Base-by-base conservation (phyloP, 2,329 filamentous ascomycete species). In the Xenosphaeropsis pyriputrescens region DNA sequence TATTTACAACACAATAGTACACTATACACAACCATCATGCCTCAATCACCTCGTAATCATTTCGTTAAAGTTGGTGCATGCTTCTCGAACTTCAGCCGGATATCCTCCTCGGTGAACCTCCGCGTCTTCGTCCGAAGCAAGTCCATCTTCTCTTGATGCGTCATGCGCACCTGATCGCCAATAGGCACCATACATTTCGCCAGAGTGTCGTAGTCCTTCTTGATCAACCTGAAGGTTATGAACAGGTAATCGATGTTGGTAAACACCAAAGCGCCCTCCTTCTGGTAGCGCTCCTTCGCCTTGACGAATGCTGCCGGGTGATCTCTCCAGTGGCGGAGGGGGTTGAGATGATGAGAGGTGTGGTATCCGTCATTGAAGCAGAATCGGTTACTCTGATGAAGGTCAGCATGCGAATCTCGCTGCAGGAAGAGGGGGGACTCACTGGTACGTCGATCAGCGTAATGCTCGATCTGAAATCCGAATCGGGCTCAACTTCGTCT, bases 281-380 rank as follows among this genome's bases (percentile, higher is more conserved):
- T 57, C 0, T 71, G 65, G 49, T 88, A 89, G 2, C 66, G 68
- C 17, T 70, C 59, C 57, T 85, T 85, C 34, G 75, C 70, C 47
- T 75, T 67, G 2, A 88, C 61, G 57, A 89, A 85, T 6, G 80
- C 72, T 11, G 75, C 64, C 0, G 83, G 83, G 48, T 88, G 83
- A 15, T 88, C 79, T 40, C 83, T 75, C 83, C 83, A 89, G 60
- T 88, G 84, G 2, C 83, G 73, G 18, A 72, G 67, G 0, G 80
- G 82, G 57, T 86, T 85, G 37, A 86, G 70, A 49, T 86, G 82
- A 52, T 86, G 83, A 14, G 79, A 84, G 6, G 80, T 86, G 57
- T 86, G 81, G 56, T 85, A 86, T 45, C 82, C 82, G 49, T 86
- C 82, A 48, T 88, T 86, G 67, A 79, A 86, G 60, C 79, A 88